Evolutionary conservation across 805 yeast genomes (phyloP), one percentile per base, ranked within the genome.

Genomic region (Alloascoidea africana): DNA sequence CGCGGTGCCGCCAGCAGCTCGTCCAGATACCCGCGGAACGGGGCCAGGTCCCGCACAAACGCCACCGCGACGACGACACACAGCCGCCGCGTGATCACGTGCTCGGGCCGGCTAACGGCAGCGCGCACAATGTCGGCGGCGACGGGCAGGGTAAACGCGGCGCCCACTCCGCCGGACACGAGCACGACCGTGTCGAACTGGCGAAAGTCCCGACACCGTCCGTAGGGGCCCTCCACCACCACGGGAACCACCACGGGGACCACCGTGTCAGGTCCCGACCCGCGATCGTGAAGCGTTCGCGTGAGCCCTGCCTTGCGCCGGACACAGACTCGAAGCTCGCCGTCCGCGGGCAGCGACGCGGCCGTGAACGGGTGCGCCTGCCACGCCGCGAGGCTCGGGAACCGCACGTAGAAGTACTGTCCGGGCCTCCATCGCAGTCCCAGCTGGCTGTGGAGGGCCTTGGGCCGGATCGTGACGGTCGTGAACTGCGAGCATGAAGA

Each of bases 301-400:
- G 69, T 64, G 41, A 63, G 62, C 0, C 70, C 70, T 18, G 53
- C 50, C 42, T 58, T 53, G 14, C 52, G 53, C 37, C 62, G 54
- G 18, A 66, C 58, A 2, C 68, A 50, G 37, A 69, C 51, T 16
- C 50, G 57, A 47, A 69, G 58, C 32, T 58, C 56, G 2, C 58
- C 58, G 3, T 58, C 43, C 13, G 51, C 58, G 14, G 63, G 51
- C 18, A 63, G 44, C 19, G 65, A 58, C 4, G 61, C 45, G 37
- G 66, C 58, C 3, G 72, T 63, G 45, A 64, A 63, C 1, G 69
- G 69, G 44, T 64, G 69, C 33, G 49, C 50, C 40, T 62, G 65
- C 34, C 58, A 46, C 3, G 42, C 38, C 2, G 49, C 51, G 17
- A 63, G 54, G 38, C 53, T 55, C 3, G 55, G 45, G 4, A 63